Evolutionary conservation across 2,329 filamentous ascomycete genomes (phyloP), one percentile per base, ranked within the genome.

Genomic region (Cladobotryum mycophilum): DNA sequence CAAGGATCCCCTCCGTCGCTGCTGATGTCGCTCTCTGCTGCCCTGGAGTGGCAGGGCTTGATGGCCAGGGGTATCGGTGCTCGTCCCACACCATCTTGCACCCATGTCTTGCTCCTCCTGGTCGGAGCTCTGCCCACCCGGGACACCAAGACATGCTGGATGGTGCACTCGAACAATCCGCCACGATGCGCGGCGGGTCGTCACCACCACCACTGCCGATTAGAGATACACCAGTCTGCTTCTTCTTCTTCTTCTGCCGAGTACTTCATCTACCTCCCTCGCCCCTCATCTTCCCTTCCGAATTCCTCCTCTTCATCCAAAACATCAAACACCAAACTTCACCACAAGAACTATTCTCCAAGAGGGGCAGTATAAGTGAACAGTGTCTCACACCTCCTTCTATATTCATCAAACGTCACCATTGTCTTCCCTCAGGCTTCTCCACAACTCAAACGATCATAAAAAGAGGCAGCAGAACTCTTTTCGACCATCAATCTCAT

Each of bases 261-360:
- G 45, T 53, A 53, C 47, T 53, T 53, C 34, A 53, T 47, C 52
- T 51, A 44, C 52, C 48, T 48, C 40, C 45, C 48, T 49, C 52
- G 41, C 52, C 45, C 48, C 36, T 33, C 46, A 36, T 45, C 25
- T 51, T 42, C 45, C 44, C 51, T 41, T 48, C 52, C 25, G 36
- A 45, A 42, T 44, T 50, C 49, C n/a, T 15, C 22, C 43, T 53
- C 18, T 41, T 46, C 44, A 22, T 40, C 33, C 40, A 43, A 34
- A 42, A 49, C 47, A 20, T 38, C 41, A 37, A 45, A 40, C 45
- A 45, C 36, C 50, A 30, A 30, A 11, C 25, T 30, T 30, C 50
- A 30, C 48, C 45, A 12, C 11, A 35, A 35, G 30, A 45, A 18
- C 30, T 15, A 36, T 20, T 17, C 20, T 13, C 33, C 15, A 47